Percentiles rank a stretch among this genome's conserved stretches.
These are phyloP conservation scores for Marvania coccoides DNA, from an alignment of 139 green algal species.

Conservation along the genomic window DNA sequence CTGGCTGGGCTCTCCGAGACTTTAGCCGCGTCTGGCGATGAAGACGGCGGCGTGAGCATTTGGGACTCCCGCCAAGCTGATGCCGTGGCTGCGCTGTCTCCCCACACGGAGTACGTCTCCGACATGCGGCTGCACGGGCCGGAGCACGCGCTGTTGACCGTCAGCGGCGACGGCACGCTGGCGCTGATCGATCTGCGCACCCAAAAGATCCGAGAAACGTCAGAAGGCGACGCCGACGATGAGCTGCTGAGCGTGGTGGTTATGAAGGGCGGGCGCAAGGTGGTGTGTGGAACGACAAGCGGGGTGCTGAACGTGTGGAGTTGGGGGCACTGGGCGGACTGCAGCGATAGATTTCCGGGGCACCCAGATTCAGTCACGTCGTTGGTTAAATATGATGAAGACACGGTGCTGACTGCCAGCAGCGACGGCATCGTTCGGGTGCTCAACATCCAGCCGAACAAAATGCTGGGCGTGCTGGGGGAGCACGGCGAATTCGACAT, in stretches of 20 bases:
- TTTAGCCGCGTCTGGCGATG: slow-evolving; percentile 52
- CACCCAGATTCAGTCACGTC: slow-evolving; percentile 72
- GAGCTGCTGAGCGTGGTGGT: slow-evolving; percentile 77
- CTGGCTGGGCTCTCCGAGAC: slow-evolving; percentile 28
- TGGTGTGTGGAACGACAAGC: slow-evolving; percentile 38
- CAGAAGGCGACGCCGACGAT: slow-evolving; percentile 83
- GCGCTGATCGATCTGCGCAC: slow-evolving; percentile 50
- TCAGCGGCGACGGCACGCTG: slow-evolving; percentile 79
- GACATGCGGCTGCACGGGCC: slow-evolving; percentile 39
- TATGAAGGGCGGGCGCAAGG: slow-evolving; percentile 65
- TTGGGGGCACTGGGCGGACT: slow-evolving; percentile 88
- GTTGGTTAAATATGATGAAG: slow-evolving; percentile 72
- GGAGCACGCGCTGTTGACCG: slow-evolving; percentile 47
- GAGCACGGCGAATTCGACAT: slow-evolving; percentile 62
- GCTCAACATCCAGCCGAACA: slow-evolving; percentile 70
- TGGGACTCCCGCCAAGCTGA: slow-evolving; percentile 65
- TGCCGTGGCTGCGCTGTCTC: slow-evolving; percentile 24
- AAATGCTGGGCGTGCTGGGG: slow-evolving; percentile 83
- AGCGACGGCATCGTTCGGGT: slow-evolving; percentile 81
- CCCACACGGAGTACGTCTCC: slow-evolving; percentile 78
- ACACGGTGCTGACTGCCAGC: slow-evolving; percentile 79
- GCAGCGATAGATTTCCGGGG: slow-evolving; percentile 71
- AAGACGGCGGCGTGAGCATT: slow-evolving; percentile 64
- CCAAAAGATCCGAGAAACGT: slow-evolving; percentile 37
- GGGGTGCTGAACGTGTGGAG: slow-evolving; percentile 69